A percentile compares a stretch with the other conserved stretches of the same genome.
Evolutionary conservation across 495 filamentous ascomycete species (phyloP).

Genomic region (Cercophora samala): DNA sequence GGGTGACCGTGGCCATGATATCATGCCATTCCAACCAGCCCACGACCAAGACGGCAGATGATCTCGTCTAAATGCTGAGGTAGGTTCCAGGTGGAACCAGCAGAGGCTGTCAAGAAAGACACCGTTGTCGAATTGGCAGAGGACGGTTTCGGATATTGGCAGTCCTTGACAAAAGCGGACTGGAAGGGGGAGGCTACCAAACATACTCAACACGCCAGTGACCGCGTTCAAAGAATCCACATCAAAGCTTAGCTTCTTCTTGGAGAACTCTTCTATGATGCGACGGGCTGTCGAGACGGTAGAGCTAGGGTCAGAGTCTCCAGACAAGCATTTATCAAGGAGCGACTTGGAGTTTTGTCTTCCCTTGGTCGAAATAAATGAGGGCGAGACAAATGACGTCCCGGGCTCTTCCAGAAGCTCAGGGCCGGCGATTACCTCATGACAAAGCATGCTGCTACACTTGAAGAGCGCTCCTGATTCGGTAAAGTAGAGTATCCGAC

Average conservation of each 20-base stretch:
- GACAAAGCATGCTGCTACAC: not conserved
- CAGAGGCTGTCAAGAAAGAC: not conserved
- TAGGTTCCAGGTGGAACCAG: not conserved
- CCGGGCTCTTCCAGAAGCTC: not conserved
- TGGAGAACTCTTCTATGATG: slow-evolving; percentile 1
- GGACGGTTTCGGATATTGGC: not conserved
- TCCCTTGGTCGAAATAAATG: too few species aligned
- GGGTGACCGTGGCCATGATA: not conserved
- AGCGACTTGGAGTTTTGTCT: not conserved
- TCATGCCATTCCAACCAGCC: slow-evolving; percentile 1
- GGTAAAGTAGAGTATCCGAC: slow-evolving; percentile 4
- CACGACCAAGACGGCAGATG: slow-evolving; percentile 6
- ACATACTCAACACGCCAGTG: not conserved
- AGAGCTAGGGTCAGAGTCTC: not conserved
- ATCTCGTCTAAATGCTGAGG: not conserved
- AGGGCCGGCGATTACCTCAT: not conserved
- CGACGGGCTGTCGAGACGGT: not conserved
- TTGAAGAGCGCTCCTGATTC: slow-evolving; percentile 3
- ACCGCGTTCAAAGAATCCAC: slow-evolving; percentile 1
- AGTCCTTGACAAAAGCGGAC: not conserved
- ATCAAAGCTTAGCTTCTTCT: slow-evolving; percentile 5
- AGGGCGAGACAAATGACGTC: not conserved
- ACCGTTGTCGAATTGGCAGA: not conserved
- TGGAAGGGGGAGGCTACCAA: not conserved
- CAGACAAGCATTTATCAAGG: not conserved